Evolutionary conservation across 257 asterid genomes (phyloP).

Genomic region (Primulina tabacum): DNA sequence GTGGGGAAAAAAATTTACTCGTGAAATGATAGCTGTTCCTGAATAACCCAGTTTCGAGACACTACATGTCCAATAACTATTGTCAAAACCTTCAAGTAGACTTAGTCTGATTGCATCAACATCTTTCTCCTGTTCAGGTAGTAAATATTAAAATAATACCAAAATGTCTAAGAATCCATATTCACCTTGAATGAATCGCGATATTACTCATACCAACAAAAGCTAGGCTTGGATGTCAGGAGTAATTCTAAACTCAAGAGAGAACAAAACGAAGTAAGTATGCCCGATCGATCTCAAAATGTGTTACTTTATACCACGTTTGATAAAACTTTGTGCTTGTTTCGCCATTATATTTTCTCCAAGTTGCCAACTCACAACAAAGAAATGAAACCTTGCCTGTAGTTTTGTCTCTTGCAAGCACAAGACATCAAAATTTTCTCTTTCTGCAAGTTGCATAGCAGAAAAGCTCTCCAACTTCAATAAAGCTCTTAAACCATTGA

Average conservation of each 20-base stretch:
- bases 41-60: constrained; percentile 88
- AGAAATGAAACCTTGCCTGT: constrained; percentile 48
- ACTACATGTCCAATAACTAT: constrained; percentile 94
- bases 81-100: constrained; percentile 70
- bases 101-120: constrained; percentile 62
- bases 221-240: not conserved
- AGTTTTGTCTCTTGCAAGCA: constrained; percentile 97
- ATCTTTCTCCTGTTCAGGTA: constrained; percentile 73
- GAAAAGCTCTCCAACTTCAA: constrained; percentile 64
- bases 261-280: not conserved
- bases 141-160: constrained; percentile 20
- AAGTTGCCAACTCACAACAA: constrained; percentile 10
- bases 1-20: constrained; percentile 44
- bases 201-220: not conserved
- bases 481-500: constrained; percentile 88
- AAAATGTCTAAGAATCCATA: not conserved
- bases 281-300: not conserved
- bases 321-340: no score
- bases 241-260: not conserved
- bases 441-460: constrained; percentile 67
- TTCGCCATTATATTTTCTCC: not conserved
- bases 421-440: constrained; percentile 77
- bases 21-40: constrained; percentile 89
- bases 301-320: not conserved
- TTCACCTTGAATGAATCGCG: not conserved